Conservation (phyloP, 768 basidiomycete species). For the Floccularia luteovirens region DNA sequence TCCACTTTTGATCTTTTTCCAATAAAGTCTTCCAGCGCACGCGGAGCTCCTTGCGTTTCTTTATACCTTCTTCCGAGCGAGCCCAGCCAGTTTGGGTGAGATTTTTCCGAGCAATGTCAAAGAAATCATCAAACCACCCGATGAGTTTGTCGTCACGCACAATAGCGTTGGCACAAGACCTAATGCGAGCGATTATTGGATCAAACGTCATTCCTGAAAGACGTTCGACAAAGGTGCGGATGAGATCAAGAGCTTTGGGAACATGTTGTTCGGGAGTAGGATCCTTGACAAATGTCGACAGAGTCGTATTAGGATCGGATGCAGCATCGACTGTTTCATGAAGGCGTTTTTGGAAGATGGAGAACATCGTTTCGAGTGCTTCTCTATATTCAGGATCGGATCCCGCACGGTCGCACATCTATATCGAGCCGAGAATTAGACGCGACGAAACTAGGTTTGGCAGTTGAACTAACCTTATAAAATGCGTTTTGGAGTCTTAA, state of each 20-base stretch:
- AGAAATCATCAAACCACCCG: conserved; percentile 47
- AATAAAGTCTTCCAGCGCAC: conserved; percentile 42
- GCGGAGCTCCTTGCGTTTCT: conserved; percentile 35
- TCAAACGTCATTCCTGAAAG: conserved; percentile 46
- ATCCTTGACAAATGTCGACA: conserved; percentile 53
- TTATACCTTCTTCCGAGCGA: conserved; percentile 37
- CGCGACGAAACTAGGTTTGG: no score
- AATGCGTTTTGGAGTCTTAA: conserved; percentile 42
- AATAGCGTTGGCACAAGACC: conserved; percentile 37
- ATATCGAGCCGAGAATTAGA: not conserved
- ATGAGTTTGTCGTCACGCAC: conserved; percentile 46
- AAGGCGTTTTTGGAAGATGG: conserved; percentile 49
- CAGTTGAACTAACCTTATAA: conserved; percentile 37
- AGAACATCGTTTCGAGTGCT: conserved; percentile 51
- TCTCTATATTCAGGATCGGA: conserved; percentile 51
- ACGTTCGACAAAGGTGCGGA: conserved; percentile 43
- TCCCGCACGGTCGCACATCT: conserved; percentile 64
- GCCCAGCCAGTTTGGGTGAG: conserved; percentile 46
- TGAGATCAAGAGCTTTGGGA: conserved; percentile 38
- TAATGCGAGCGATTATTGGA: conserved; percentile 32
- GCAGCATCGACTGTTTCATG: conserved; percentile 42
- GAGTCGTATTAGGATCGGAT: conserved; percentile 33
- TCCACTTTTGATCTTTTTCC: conserved; percentile 48
- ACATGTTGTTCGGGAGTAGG: conserved; percentile 58
- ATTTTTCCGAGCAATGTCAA: conserved; percentile 34